Percentiles rank a stretch among this genome's conserved stretches.
Evolutionary conservation across 2,329 filamentous ascomycete species (phyloP).

Genomic region (Dactylellina parvicollis): DNA sequence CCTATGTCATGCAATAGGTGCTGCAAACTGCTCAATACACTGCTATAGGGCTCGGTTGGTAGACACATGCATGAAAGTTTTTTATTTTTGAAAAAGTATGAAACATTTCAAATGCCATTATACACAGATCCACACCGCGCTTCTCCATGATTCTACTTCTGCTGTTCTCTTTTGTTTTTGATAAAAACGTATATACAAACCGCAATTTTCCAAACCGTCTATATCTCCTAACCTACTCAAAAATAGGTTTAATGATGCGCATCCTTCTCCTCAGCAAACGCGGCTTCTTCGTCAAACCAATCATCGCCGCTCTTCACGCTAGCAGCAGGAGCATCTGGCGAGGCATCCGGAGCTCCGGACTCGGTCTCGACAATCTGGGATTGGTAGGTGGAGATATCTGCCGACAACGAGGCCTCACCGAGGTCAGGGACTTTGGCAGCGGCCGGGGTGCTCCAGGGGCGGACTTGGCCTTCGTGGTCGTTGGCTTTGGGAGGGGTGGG

Average conservation of each 20-base stretch:
- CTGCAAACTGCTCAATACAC: no score
- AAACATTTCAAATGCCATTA: slow-evolving; percentile 49
- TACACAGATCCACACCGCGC: slow-evolving; percentile 39
- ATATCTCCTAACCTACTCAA: background rate
- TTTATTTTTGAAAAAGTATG: slow-evolving; percentile 30
- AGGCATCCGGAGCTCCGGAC: slow-evolving; percentile 70
- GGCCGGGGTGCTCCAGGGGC: slow-evolving; percentile 83
- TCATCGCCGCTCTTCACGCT: slow-evolving; percentile 67
- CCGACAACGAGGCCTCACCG: slow-evolving; percentile 83
- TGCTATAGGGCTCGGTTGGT: background rate
- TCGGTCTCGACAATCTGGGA: slow-evolving; percentile 92
- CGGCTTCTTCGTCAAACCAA: slow-evolving; percentile 83
- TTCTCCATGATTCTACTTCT: background rate
- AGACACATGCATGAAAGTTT: slow-evolving; percentile 6
- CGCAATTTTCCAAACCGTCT: slow-evolving; percentile 21
- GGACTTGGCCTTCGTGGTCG: slow-evolving; percentile 89
- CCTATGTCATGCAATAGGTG: no score
- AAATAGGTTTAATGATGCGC: slow-evolving; percentile 55
- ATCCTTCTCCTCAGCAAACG: slow-evolving; percentile 65
- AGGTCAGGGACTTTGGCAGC: slow-evolving; percentile 84
- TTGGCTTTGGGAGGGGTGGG: slow-evolving; percentile 80
- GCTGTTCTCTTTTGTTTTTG: background rate
- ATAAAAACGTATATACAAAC: slow-evolving; percentile 38
- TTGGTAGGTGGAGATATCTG: slow-evolving; percentile 94
- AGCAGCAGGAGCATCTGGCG: slow-evolving; percentile 67